Evolutionary conservation across 768 basidiomycete species (phyloP).

Genomic region (Calocybe gangraenosa): DNA sequence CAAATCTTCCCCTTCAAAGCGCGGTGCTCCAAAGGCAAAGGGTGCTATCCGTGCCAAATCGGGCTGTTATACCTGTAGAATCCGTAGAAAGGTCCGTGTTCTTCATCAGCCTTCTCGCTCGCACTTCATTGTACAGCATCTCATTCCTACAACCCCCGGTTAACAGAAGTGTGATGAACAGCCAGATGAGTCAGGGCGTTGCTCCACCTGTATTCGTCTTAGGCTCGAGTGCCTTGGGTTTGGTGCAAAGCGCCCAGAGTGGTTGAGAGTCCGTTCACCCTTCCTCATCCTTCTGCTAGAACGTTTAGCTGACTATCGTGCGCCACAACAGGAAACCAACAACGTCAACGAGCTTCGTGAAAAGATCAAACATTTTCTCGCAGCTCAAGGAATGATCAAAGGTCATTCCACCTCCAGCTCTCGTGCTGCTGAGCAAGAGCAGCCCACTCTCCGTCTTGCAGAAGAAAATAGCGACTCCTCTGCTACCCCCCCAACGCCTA

Average conservation of each 20-base stretch:
- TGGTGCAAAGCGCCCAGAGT: slow-evolving; percentile 81
- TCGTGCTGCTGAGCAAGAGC: slow-evolving; percentile 52
- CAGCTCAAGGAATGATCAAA: slow-evolving; percentile 86
- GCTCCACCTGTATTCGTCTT: slow-evolving; percentile 75
- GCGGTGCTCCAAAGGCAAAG: slow-evolving; percentile 67
- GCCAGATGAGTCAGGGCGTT: slow-evolving; percentile 54
- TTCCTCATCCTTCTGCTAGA: background rate
- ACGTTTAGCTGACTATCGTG: slow-evolving; percentile 5
- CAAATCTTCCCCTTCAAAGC: slow-evolving; percentile 38
- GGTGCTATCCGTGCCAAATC: slow-evolving; percentile 83
- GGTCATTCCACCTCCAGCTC: slow-evolving; percentile 74
- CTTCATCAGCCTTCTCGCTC: slow-evolving; percentile 5
- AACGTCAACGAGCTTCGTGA: slow-evolving; percentile 68
- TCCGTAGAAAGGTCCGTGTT: slow-evolving; percentile 68
- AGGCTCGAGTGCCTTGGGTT: slow-evolving; percentile 84
- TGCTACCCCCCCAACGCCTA: slow-evolving; percentile 29
- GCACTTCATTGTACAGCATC: slow-evolving; percentile 9
- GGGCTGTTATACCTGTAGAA: slow-evolving; percentile 86
- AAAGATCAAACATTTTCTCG: slow-evolving; percentile 75
- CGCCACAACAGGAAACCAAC: slow-evolving; percentile 52
- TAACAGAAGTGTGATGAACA: slow-evolving; percentile 82
- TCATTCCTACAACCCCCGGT: slow-evolving; percentile 17
- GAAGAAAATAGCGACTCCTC: slow-evolving; percentile 37
- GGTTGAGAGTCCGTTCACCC: slow-evolving; percentile 64
- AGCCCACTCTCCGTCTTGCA: slow-evolving; percentile 49